phyloP scores from a whole-genome alignment of 768 basidiomycete genomes.

The Termitomyces sp. region DNA sequence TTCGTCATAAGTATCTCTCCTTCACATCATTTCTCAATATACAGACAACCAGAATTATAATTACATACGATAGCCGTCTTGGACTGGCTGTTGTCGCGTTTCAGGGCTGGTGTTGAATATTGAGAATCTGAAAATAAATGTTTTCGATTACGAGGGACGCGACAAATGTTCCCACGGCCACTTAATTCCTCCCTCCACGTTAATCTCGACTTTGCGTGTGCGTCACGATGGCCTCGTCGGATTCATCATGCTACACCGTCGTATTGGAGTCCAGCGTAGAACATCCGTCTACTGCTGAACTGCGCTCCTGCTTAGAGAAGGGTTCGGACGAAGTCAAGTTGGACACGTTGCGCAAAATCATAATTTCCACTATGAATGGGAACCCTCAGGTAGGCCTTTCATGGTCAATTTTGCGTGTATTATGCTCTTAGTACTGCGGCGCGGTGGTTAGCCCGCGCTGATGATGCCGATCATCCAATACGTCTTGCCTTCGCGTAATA shows the following conservation, averaged over 20 bases:
- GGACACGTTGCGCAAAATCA: slow-evolving; percentile 93
- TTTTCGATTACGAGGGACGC: slow-evolving; percentile 2
- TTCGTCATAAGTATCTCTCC: no score
- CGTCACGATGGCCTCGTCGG: slow-evolving; percentile 37
- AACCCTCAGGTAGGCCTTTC: slow-evolving; percentile 71
- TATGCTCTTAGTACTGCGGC: neutral
- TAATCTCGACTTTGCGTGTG: slow-evolving; percentile 13
- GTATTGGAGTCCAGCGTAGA: slow-evolving; percentile 73
- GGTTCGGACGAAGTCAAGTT: slow-evolving; percentile 96
- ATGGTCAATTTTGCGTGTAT: neutral
- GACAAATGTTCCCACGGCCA: slow-evolving; percentile 16
- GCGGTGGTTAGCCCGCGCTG: slow-evolving; percentile 62
- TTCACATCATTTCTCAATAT: no score
- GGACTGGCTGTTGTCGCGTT: no score
- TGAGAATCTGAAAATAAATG: neutral
- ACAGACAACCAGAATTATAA: no score
- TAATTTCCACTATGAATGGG: slow-evolving; percentile 91
- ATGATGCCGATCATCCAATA: slow-evolving; percentile 99
- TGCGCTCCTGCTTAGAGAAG: slow-evolving; percentile 84
- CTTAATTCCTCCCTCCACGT: slow-evolving; percentile 11
- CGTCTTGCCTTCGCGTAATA: slow-evolving; percentile 92
- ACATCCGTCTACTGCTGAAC: slow-evolving; percentile 76
- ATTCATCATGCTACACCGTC: slow-evolving; percentile 74
- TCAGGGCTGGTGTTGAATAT: no score
- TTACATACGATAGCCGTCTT: no score